A percentile compares a stretch with the other conserved stretches of the same genome.
These are phyloP conservation scores for Suillus fuscotomentosus DNA, from an alignment of 768 basidiomycete species.

Conservation along the genomic window DNA sequence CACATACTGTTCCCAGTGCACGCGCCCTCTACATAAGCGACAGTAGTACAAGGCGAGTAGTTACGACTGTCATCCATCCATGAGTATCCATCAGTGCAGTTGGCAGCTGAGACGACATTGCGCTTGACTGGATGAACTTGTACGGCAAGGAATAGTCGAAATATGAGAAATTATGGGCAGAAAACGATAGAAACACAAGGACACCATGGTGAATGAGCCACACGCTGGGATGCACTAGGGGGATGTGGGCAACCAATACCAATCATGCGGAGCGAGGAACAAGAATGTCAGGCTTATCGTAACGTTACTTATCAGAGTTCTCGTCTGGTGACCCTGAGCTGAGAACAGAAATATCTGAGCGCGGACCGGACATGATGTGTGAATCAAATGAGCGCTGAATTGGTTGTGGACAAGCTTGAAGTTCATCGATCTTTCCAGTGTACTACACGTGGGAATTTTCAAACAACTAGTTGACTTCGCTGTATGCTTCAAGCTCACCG, in stretches of 20 bases:
- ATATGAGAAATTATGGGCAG: background rate
- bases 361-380: background rate
- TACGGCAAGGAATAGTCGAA: constrained; percentile 2
- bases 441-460: no score
- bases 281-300: background rate
- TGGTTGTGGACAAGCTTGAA: no score
- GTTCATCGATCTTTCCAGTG: no score
- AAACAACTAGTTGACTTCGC: no score
- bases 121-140: constrained; percentile 13
- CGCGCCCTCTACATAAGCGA: constrained; percentile 30
- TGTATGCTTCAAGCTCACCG: no score
- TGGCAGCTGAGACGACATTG: constrained; percentile 11
- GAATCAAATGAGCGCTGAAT: no score
- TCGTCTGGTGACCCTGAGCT: background rate
- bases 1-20: constrained; percentile 25
- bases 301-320: no score
- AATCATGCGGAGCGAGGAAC: background rate
- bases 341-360: background rate
- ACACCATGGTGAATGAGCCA: background rate
- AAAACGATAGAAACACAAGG: background rate
- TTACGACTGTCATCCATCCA: constrained; percentile 25
- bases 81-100: constrained; percentile 13
- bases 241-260: background rate
- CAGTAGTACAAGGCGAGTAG: constrained; percentile 20
- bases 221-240: background rate